Conservation (phyloP, 108 stramenopile genomes). For the Cyclostephanos invisitatus region DNA sequence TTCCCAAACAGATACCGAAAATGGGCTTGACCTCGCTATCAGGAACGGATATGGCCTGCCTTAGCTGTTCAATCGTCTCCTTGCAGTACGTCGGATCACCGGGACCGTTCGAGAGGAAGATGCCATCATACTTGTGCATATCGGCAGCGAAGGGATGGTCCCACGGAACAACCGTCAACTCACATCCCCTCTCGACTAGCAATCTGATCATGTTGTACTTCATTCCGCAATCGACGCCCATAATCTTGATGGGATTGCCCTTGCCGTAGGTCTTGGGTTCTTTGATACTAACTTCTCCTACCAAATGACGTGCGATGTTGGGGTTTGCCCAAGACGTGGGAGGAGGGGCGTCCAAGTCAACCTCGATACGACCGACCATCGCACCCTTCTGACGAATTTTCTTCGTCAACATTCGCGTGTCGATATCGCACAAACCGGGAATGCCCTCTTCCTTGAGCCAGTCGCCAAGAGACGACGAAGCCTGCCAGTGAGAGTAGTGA, state of each 20-base stretch:
- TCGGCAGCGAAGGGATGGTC: constrained; percentile 89
- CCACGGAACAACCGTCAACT: constrained; percentile 95
- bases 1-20: constrained; percentile 98
- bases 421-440: constrained; percentile 92
- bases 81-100: constrained; percentile 95
- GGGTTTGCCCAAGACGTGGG: constrained; percentile 73
- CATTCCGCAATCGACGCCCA: constrained; percentile 98
- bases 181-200: constrained; percentile 90
- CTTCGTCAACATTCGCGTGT: constrained; percentile 96
- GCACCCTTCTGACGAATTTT: constrained; percentile 95
- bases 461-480: constrained; percentile 87
- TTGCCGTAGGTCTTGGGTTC: constrained; percentile 85
- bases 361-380: constrained; percentile 90
- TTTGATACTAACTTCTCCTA: constrained; percentile 91
- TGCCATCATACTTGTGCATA: constrained; percentile 89
- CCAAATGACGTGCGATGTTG: constrained; percentile 85
- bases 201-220: constrained; percentile 99
- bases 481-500: constrained; percentile 96
- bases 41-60: constrained; percentile 71
- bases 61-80: constrained; percentile 79
- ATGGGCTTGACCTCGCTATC: constrained; percentile 92
- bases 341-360: constrained; percentile 61
- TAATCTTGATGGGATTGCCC: constrained; percentile 88
- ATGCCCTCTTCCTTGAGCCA: constrained; percentile 97
- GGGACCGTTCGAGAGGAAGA: constrained; percentile 97